A percentile compares a stretch with the other conserved stretches of the same genome.
These are phyloP conservation scores for Macrophomina tecta DNA, from an alignment of 2,329 filamentous ascomycete genomes.

Conservation along the genomic window DNA sequence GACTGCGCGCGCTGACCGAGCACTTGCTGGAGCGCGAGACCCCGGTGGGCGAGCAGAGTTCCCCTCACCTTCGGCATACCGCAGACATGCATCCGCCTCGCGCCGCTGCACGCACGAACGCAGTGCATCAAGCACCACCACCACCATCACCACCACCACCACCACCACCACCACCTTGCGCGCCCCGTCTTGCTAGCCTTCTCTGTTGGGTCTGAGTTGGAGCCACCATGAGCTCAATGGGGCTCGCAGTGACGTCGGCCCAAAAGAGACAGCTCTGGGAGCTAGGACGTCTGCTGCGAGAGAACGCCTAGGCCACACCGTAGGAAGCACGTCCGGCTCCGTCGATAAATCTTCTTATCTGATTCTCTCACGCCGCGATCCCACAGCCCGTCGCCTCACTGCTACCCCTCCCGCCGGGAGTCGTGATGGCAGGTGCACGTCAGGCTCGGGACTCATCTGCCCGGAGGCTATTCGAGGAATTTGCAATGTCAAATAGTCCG, in stretches of 20 bases:
- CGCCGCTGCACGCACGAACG: neutral
- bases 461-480: conserved; percentile 3
- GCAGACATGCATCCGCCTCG: conserved; percentile 1
- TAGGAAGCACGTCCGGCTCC: conserved; percentile 8
- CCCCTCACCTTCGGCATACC: conserved; percentile 15
- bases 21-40: neutral
- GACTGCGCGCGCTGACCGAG: conserved; percentile 16
- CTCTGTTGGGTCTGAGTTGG: neutral
- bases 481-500: neutral
- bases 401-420: neutral
- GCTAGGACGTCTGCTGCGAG: conserved; percentile 12
- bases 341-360: conserved; percentile 24
- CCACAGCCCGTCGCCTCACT: neutral
- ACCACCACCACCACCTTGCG: neutral
- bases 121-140: neutral
- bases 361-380: neutral
- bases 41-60: conserved; percentile 11
- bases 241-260: conserved; percentile 5
- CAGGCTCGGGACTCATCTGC: neutral
- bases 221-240: neutral
- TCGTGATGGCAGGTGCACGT: neutral
- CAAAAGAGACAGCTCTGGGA: conserved; percentile 12
- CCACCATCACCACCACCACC: no score
- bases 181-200: neutral
- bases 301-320: conserved; percentile 6